Evolutionary conservation across 2,329 filamentous ascomycete genomes (phyloP).

Genomic region (Fusarium sororula): DNA sequence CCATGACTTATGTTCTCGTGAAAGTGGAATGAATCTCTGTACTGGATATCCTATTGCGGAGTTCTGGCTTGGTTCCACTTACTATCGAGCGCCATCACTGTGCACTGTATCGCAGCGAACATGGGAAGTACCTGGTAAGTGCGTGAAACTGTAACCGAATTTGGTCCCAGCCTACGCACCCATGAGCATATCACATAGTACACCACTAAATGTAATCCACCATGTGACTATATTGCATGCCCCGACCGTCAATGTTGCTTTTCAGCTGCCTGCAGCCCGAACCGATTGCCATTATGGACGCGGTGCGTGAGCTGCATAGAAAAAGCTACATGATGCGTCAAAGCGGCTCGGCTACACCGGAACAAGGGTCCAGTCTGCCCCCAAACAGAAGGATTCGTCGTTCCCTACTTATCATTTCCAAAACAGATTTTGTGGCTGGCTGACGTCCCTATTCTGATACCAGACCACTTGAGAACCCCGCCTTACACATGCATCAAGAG

Average conservation of each 20-base stretch:
- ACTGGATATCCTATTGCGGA: too few species aligned
- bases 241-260: background rate
- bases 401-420: too few species aligned
- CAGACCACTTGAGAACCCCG: background rate
- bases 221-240: background rate
- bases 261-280: background rate
- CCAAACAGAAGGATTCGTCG: too few species aligned
- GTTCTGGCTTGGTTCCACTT: too few species aligned
- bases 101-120: accelerated
- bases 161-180: too few species aligned
- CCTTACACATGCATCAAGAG: too few species aligned
- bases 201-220: background rate
- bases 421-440: background rate
- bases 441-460: background rate
- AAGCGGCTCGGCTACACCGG: background rate
- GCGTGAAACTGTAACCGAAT: accelerated
- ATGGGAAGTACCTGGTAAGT: too few species aligned
- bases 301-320: background rate
- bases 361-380: background rate
- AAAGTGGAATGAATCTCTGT: too few species aligned
- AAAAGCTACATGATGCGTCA: background rate
- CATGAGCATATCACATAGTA: too few species aligned
- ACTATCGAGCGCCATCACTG: too few species aligned
- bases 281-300: background rate
- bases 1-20: too few species aligned